Evolutionary conservation across 106 monocot genomes (phyloP), one percentile per base, ranked within the genome.

Genomic region (Vanilla planifolia): DNA sequence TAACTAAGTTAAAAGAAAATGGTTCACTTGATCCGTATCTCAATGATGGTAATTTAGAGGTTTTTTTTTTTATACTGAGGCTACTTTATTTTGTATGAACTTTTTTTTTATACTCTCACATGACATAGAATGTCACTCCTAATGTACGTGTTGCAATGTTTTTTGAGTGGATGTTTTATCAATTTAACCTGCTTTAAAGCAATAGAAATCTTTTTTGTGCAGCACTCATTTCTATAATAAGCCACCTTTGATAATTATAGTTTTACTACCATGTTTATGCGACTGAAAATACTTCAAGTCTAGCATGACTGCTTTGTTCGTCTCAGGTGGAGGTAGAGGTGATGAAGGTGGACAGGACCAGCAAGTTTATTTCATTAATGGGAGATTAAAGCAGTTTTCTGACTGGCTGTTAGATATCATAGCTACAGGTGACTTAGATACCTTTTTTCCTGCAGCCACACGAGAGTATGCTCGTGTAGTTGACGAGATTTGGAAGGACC

Each of bases 391-490:
- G 69, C 80, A 89, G 71, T 95, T 95, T 64, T 95, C 89, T 55
- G 86, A 90, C 44, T 83, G 86, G 83, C 83, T 95, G 62, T 66
- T 95, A 30, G 94, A 90, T 67, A 89, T 95, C 60, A 83, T 95
- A 70, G 89, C 89, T 40, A 86, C 80, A 83, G 94, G 94, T 16
- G 86, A 89, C 46, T 69, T 95, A 59, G 94, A 95, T 65, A 89
- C 89, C 7, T 95, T 95, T 71, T 95, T 90, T 47, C 94, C 94
- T 51, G 89, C 94, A 9, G 89, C 94, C 50, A 95, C 94, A 63
- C 85, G 85, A 44, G 94, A 95, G 62, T 95, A 95, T 77, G 94
- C 89, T 64, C 89, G 89, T 34, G 71, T 83, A 55, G 89, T 83
- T 67, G 94, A 95, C 68, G 89, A 95, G 69, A 85, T 95, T 72